Conservation (phyloP, 2,329 filamentous ascomycete species). For the Aspergillus sojae region DNA sequence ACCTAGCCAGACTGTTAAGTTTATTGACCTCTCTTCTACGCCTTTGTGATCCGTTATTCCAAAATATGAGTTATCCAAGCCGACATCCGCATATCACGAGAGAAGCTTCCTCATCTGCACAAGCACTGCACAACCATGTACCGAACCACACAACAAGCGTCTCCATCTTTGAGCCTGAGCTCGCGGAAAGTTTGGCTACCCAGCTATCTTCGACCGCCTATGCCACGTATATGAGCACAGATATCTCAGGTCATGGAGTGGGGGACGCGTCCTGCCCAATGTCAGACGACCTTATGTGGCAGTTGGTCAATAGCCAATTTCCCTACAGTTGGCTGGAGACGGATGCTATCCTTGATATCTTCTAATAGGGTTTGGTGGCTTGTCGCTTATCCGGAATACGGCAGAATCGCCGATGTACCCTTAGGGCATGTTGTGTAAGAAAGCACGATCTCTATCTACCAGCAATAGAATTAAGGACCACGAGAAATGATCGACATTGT, state of each 20-base stretch:
- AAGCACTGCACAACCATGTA: neutral
- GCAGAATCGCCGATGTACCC: neutral
- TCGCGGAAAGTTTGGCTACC: too few relatives aligned
- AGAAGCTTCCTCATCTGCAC: neutral
- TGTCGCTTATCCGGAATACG: neutral
- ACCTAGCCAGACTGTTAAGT: constrained; percentile 20
- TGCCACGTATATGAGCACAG: neutral
- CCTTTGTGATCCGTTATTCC: constrained; percentile 10
- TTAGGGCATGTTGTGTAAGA: neutral
- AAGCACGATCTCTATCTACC: neutral
- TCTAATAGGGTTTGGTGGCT: neutral
- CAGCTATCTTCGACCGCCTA: neutral
- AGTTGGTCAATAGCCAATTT: constrained; percentile 26
- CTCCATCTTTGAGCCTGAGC: neutral
- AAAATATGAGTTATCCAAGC: neutral
- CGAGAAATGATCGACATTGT: neutral
- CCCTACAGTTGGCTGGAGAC: constrained; percentile 18
- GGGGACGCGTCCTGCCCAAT: neutral
- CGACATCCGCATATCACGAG: neutral
- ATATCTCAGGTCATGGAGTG: neutral
- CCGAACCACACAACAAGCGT: neutral
- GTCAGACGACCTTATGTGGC: constrained; percentile 25
- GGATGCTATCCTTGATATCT: neutral
- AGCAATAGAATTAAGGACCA: neutral
- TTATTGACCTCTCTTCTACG: constrained; percentile 18